These are phyloP conservation scores for Gamsiella multidivaricata DNA, from an alignment of 192 early-diverging fungal species.

Conservation along the genomic window DNA sequence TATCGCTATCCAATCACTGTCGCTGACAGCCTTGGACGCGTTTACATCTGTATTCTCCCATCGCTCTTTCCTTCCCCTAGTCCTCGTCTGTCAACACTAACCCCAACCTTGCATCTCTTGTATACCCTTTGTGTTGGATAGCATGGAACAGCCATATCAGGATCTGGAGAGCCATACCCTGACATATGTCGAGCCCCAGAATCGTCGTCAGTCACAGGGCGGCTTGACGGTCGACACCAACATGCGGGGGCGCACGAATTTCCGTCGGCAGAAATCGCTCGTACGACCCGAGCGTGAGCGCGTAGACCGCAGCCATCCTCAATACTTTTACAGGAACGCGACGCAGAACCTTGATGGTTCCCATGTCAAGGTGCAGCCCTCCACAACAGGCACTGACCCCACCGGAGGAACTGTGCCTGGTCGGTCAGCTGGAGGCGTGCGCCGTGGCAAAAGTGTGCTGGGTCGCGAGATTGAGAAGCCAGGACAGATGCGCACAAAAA, in stretches of 20 bases:
- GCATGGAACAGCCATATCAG: constrained; percentile 41
- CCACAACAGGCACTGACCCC: constrained; percentile 44
- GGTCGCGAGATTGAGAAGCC: constrained; percentile 53
- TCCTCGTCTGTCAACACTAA: not conserved
- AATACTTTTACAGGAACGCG: constrained; percentile 61
- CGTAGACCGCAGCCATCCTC: constrained; percentile 60
- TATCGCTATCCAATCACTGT: too few species aligned
- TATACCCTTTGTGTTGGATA: constrained; percentile 3
- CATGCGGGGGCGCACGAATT: constrained; percentile 12
- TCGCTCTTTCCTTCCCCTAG: not conserved
- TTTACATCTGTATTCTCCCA: too few species aligned
- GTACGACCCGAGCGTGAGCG: constrained; percentile 74
- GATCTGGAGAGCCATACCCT: constrained; percentile 38
- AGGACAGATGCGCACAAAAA: constrained; percentile 44
- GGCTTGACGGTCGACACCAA: constrained; percentile 38
- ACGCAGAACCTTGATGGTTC: constrained; percentile 52
- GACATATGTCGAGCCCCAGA: constrained; percentile 26
- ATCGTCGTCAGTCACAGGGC: constrained; percentile 36
- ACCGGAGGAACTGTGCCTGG: constrained; percentile 14
- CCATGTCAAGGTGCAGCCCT: constrained; percentile 39
- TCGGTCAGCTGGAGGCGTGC: constrained; percentile 29
- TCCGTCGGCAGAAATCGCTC: constrained; percentile 71
- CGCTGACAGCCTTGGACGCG: too few species aligned
- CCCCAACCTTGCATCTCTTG: not conserved
- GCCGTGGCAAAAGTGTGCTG: constrained; percentile 40